Percentiles rank a stretch among this genome's conserved stretches.
Conservation (phyloP, 2,329 filamentous ascomycete genomes). For the Penicillium sp. region DNA sequence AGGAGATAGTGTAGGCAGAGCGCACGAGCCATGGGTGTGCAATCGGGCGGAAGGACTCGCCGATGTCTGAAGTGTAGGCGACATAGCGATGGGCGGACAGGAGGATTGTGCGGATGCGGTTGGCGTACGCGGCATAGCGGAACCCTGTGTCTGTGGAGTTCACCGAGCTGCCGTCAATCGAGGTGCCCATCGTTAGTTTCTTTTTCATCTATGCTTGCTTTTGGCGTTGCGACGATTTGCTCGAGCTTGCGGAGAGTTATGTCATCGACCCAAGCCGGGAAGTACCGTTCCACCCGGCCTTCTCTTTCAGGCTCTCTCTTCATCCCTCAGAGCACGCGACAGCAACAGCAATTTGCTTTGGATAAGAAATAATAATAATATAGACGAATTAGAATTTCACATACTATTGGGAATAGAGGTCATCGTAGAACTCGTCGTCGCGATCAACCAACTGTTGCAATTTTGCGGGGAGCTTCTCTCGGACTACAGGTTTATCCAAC, state of each 20-base stretch:
- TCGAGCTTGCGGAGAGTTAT: background rate
- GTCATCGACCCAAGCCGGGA: slow-evolving; percentile 1
- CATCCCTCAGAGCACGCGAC: background rate
- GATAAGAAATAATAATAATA: background rate
- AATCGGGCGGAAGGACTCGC: slow-evolving; percentile 90
- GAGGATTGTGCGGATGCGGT: slow-evolving; percentile 80
- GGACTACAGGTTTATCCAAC: slow-evolving; percentile 42
- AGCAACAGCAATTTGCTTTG: background rate
- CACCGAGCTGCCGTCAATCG: slow-evolving; percentile 53
- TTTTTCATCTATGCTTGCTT: background rate
- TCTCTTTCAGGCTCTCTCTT: background rate
- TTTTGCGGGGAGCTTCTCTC: slow-evolving; percentile 52
- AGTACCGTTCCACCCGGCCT: background rate
- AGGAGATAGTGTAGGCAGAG: slow-evolving; percentile 83
- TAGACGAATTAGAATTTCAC: slow-evolving; percentile 33
- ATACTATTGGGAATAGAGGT: slow-evolving; percentile 75
- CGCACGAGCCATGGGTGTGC: slow-evolving; percentile 81
- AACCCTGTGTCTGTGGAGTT: slow-evolving; percentile 81
- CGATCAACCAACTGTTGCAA: slow-evolving; percentile 57
- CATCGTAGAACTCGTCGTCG: slow-evolving; percentile 73
- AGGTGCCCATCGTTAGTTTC: slow-evolving; percentile 16
- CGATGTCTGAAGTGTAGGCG: slow-evolving; percentile 93
- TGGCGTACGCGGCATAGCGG: slow-evolving; percentile 90
- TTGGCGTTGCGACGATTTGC: slow-evolving; percentile 1
- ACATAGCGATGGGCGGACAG: slow-evolving; percentile 91